A percentile compares a stretch with the other conserved stretches of the same genome.
These are phyloP conservation scores for Laetiporus sulphureus DNA, from an alignment of 1,284 basidiomycete genomes.

Conservation along the genomic window DNA sequence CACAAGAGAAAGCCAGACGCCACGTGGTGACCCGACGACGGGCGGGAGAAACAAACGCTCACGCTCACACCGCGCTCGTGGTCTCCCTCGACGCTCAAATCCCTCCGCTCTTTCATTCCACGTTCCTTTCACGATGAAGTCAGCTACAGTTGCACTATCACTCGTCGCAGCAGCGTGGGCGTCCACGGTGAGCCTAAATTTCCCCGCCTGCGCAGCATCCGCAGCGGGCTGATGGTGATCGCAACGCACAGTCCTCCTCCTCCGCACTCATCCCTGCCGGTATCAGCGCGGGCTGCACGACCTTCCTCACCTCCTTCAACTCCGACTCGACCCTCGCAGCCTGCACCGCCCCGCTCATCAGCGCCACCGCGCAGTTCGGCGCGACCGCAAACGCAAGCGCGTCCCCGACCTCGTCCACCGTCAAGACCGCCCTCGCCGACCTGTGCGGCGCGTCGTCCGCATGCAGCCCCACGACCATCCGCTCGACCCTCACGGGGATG, in stretches of 20 bases:
- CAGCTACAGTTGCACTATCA: constrained; percentile 39
- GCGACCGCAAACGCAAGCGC: constrained; percentile 37
- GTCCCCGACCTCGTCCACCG: constrained; percentile 34
- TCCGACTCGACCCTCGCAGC: constrained; percentile 44
- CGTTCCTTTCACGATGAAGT: constrained; percentile 50
- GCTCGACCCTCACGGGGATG: constrained; percentile 60
- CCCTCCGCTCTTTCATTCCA: no score
- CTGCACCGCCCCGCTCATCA: constrained; percentile 63
- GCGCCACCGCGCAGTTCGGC: constrained; percentile 54
- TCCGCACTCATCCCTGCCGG: constrained; percentile 52
- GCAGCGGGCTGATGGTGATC: constrained; percentile 10
- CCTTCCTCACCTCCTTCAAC: constrained; percentile 62
- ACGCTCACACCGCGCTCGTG: no score
- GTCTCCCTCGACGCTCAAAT: no score
- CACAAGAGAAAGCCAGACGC: no score
- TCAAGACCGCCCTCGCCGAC: constrained; percentile 46
- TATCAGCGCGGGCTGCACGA: constrained; percentile 51
- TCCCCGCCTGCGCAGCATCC: background rate
- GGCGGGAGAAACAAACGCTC: no score
- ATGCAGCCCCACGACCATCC: constrained; percentile 58
- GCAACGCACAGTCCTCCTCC: constrained; percentile 16
- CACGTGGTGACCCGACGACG: no score
- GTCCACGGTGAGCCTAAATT: constrained; percentile 20
- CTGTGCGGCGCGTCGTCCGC: constrained; percentile 46
- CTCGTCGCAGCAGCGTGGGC: constrained; percentile 41